These are phyloP conservation scores for Pochonia chlamydosporia DNA, from an alignment of 2,329 filamentous ascomycete genomes.

Conservation along the genomic window DNA sequence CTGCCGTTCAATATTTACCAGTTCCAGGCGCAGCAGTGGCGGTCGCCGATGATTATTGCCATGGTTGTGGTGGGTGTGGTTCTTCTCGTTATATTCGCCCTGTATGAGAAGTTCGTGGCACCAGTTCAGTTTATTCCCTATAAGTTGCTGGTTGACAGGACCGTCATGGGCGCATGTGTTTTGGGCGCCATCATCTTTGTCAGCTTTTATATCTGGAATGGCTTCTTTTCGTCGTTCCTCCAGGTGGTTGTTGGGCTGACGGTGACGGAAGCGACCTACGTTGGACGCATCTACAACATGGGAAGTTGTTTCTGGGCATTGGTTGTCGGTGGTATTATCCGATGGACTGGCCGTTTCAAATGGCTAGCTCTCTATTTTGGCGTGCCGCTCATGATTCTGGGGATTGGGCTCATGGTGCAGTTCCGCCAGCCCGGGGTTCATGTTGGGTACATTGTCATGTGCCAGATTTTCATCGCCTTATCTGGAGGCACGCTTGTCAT, in stretches of 20 bases:
- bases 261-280: slow-evolving; percentile 22
- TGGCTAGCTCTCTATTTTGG: slow-evolving; percentile 21
- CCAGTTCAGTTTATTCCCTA: slow-evolving; percentile 41
- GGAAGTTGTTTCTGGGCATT: slow-evolving; percentile 32
- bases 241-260: slow-evolving; percentile 28
- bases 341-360: slow-evolving; percentile 25
- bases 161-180: slow-evolving; percentile 18
- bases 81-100: slow-evolving; percentile 39
- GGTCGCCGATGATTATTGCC: slow-evolving; percentile 35
- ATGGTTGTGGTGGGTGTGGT: slow-evolving; percentile 47
- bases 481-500: slow-evolving; percentile 20
- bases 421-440: slow-evolving; percentile 23
- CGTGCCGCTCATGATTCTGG: slow-evolving; percentile 25
- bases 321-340: slow-evolving; percentile 31
- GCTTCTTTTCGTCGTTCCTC: slow-evolving; percentile 36
- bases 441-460: slow-evolving; percentile 31
- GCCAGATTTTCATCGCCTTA: slow-evolving; percentile 30
- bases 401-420: slow-evolving; percentile 25
- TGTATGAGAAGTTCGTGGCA: slow-evolving; percentile 42
- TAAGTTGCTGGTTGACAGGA: slow-evolving; percentile 26
- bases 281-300: slow-evolving; percentile 28
- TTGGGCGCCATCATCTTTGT: slow-evolving; percentile 20
- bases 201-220: slow-evolving; percentile 27
- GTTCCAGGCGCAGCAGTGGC: slow-evolving; percentile 34
- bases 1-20: slow-evolving; percentile 50